Conservation (phyloP, 2,329 filamentous ascomycete species). For the Colletotrichum karsti region DNA sequence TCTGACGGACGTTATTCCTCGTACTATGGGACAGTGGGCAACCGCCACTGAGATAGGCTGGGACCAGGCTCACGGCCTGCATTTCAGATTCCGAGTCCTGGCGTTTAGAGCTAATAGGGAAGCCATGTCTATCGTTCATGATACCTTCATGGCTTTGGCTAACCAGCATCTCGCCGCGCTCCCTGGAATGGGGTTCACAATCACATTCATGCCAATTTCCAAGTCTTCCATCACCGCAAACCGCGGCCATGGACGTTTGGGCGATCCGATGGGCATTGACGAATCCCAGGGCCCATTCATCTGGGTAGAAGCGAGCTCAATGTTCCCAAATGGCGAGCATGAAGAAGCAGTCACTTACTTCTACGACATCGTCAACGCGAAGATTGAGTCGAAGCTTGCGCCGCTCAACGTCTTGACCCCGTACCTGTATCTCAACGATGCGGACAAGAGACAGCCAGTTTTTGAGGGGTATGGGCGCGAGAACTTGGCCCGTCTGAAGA, state of each 20-base stretch:
- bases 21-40: neutral
- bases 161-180: neutral
- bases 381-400: neutral
- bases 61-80: neutral
- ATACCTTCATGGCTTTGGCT: neutral
- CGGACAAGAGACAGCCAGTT: slow-evolving; percentile 1
- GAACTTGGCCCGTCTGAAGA: neutral
- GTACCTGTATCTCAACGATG: slow-evolving; percentile 6
- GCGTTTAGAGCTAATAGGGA: neutral
- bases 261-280: neutral
- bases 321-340: neutral
- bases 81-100: neutral
- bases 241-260: neutral
- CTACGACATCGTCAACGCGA: neutral
- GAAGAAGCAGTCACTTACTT: neutral
- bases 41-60: neutral
- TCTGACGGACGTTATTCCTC: neutral
- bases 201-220: neutral
- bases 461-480: neutral
- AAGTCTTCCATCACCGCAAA: neutral
- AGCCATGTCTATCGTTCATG: neutral
- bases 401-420: neutral
- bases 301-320: neutral
- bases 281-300: neutral
- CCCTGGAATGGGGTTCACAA: neutral